Evolutionary conservation across 345 rosid genomes (phyloP).

Genomic region (Isatis tinctoria): DNA sequence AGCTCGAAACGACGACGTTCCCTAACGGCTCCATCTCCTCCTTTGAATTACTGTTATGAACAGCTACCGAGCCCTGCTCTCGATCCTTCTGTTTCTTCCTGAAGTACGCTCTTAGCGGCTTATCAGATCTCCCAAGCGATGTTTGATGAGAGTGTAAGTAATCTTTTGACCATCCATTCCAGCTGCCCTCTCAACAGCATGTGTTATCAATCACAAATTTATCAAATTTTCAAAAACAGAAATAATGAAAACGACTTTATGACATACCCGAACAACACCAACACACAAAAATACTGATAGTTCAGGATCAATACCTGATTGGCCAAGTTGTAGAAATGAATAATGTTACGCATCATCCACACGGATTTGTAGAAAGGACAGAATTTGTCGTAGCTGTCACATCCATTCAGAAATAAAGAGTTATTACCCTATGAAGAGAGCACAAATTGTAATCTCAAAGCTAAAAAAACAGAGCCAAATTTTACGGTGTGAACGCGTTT

Average conservation of each 20-base stretch:
- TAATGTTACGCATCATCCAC: constrained; percentile 99
- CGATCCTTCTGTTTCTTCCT: too few relatives aligned
- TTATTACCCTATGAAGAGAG: too few relatives aligned
- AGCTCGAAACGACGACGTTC: too few relatives aligned
- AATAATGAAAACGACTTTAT: too few relatives aligned
- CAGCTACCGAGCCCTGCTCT: too few relatives aligned
- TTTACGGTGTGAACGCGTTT: constrained; percentile 98
- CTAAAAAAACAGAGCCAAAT: too few relatives aligned
- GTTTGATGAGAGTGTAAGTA: constrained; percentile 84
- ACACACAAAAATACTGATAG: too few relatives aligned
- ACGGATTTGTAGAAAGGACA: constrained; percentile 99
- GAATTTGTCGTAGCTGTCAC: constrained; percentile 82
- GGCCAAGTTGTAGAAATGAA: constrained; percentile 91
- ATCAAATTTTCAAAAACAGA: too few relatives aligned
- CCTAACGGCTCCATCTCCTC: too few relatives aligned
- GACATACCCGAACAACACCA: background rate
- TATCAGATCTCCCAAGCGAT: constrained; percentile 97
- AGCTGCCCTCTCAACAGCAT: constrained; percentile 97
- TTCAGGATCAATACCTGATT: constrained; percentile 97
- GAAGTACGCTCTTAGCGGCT: too few relatives aligned
- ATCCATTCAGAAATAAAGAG: constrained; percentile 19
- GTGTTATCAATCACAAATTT: constrained; percentile 11
- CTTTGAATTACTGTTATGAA: too few relatives aligned
- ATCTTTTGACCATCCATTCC: constrained; percentile 99
- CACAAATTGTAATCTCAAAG: too few relatives aligned